Conservation (phyloP, 2,329 filamentous ascomycete genomes). For the Neopestalotiopsis clavispora region DNA sequence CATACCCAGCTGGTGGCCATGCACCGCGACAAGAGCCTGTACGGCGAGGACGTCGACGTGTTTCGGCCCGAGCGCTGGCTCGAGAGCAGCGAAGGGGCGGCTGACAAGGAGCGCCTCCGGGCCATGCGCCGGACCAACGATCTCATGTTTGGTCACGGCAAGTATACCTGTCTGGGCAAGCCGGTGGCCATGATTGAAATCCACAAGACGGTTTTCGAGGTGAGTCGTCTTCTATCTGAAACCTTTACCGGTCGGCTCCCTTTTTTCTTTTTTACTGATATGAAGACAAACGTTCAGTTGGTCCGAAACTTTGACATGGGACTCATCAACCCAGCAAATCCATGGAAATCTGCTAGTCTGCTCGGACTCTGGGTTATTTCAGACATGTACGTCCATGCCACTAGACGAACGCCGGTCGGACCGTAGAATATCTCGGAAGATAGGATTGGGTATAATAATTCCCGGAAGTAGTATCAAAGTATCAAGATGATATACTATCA, state of each 20-base stretch:
- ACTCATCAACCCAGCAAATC: constrained; percentile 23
- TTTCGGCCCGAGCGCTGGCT: constrained; percentile 21
- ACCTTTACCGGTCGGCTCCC: too few species aligned
- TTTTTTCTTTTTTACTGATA: background rate
- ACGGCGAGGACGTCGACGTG: constrained; percentile 16
- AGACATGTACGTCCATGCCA: constrained; percentile 23
- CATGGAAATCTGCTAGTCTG: constrained; percentile 19
- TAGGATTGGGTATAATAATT: background rate
- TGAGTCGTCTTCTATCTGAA: constrained; percentile 24
- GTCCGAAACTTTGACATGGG: constrained; percentile 25
- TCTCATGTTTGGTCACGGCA: constrained; percentile 43
- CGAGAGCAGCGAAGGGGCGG: constrained; percentile 24
- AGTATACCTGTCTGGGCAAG: constrained; percentile 42
- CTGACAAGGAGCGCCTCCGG: constrained; percentile 29
- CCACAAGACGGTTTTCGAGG: constrained; percentile 44
- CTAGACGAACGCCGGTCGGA: background rate
- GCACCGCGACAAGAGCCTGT: constrained; percentile 14
- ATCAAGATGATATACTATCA: too few species aligned
- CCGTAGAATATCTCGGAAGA: too few species aligned
- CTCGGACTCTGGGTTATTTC: constrained; percentile 21
- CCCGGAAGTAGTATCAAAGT: too few species aligned
- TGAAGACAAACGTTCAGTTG: constrained; percentile 13
- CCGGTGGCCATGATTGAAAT: constrained; percentile 45
- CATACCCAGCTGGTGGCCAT: constrained; percentile 11
- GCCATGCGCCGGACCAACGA: constrained; percentile 38